Evolutionary conservation across 1,284 basidiomycete genomes (phyloP).

Genomic region (Schizophyllum amplum): DNA sequence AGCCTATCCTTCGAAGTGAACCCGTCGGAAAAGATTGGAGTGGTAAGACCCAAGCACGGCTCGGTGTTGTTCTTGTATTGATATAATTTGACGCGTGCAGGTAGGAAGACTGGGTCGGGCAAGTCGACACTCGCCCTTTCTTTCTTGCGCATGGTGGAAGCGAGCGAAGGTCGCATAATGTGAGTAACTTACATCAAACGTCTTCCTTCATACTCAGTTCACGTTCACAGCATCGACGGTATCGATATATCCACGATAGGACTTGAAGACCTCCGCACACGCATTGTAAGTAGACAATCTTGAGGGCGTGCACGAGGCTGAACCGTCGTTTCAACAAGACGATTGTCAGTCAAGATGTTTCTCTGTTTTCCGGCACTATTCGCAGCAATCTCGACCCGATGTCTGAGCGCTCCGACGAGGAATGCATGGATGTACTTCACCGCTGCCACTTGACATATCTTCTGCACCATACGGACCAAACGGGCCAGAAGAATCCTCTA

Average conservation of each 20-base stretch:
- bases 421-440: conserved; percentile 58
- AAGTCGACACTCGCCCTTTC: conserved; percentile 73
- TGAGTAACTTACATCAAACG: too few relatives aligned
- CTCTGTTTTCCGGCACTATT: conserved; percentile 81
- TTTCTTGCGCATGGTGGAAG: conserved; percentile 76
- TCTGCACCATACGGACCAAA: conserved; percentile 24
- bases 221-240: conserved; percentile 59
- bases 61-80: neutral
- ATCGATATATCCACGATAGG: conserved; percentile 79
- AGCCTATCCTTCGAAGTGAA: conserved; percentile 62
- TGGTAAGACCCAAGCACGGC: conserved; percentile 30
- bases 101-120: conserved; percentile 64
- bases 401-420: conserved; percentile 49
- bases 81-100: conserved; percentile 20
- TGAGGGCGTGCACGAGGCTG: neutral
- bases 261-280: conserved; percentile 70
- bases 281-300: conserved; percentile 32
- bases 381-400: conserved; percentile 75
- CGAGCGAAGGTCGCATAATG: conserved; percentile 63
- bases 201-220: too few relatives aligned
- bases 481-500: conserved; percentile 31
- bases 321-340: conserved; percentile 35
- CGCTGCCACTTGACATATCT: conserved; percentile 51
- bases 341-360: conserved; percentile 77
- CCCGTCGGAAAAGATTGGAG: conserved; percentile 72